Conservation (phyloP, 768 basidiomycete genomes). For the Leccinum broughii region DNA sequence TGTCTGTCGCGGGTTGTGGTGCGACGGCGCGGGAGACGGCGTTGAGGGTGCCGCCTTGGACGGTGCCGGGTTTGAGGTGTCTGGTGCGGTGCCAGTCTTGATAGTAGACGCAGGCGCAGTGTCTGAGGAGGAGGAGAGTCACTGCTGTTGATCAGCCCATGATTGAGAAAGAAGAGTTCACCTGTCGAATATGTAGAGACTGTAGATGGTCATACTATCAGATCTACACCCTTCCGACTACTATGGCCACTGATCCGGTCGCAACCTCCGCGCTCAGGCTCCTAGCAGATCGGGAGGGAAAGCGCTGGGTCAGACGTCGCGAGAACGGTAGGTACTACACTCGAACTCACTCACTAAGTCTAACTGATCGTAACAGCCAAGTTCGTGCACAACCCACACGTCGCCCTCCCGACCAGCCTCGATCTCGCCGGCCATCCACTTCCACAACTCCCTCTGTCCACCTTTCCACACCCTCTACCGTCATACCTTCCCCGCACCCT, state of each 20-base stretch:
- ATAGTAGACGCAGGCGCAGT: slow-evolving; percentile 92
- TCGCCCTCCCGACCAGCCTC: slow-evolving; percentile 56
- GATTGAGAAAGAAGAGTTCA: slow-evolving; percentile 14
- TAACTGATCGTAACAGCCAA: slow-evolving; percentile 44
- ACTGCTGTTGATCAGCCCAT: not conserved
- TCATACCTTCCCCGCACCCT: slow-evolving; percentile 63
- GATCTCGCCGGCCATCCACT: slow-evolving; percentile 49
- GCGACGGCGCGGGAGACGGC: slow-evolving; percentile 77
- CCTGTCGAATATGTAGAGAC: slow-evolving; percentile 94
- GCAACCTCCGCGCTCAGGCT: not conserved
- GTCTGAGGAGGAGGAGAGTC: slow-evolving; percentile 45
- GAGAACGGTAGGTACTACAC: slow-evolving; percentile 60
- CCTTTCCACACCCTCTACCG: slow-evolving; percentile 79
- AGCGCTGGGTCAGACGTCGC: slow-evolving; percentile 72
- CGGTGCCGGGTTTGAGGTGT: slow-evolving; percentile 67
- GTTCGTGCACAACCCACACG: slow-evolving; percentile 72
- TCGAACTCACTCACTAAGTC: too few relatives aligned
- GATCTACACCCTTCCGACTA: too few relatives aligned
- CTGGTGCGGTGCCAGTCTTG: slow-evolving; percentile 91
- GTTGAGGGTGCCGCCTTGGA: slow-evolving; percentile 68
- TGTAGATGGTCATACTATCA: slow-evolving; percentile 76
- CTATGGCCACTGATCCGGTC: not conserved
- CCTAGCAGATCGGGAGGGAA: slow-evolving; percentile 65
- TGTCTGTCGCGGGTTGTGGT: slow-evolving; percentile 27
- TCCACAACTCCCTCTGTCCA: slow-evolving; percentile 46